Evolutionary conservation across 1,284 basidiomycete species (phyloP).

Genomic region (Mrakiaceae sp.): DNA sequence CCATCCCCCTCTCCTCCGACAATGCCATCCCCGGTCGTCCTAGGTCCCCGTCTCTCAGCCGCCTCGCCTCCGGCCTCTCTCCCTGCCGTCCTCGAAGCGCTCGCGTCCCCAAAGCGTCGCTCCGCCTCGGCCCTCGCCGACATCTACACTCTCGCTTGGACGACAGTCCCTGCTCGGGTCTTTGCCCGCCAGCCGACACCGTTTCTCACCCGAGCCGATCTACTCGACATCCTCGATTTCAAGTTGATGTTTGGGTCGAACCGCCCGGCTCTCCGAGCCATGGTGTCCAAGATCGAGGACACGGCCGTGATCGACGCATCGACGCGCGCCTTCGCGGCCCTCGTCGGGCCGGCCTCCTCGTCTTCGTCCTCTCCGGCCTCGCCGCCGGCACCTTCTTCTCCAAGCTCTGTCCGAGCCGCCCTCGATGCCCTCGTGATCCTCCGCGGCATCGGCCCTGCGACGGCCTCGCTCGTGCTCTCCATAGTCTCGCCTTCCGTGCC

Average conservation of each 20-base stretch:
- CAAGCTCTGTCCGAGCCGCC: neutral
- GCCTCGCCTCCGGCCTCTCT: neutral
- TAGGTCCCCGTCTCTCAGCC: neutral
- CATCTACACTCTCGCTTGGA: neutral
- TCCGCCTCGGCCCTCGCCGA: neutral
- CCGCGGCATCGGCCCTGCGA: conserved; percentile 19
- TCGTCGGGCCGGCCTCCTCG: neutral
- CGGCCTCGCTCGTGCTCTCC: conserved; percentile 15
- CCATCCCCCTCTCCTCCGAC: too few relatives aligned
- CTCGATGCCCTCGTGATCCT: conserved; percentile 2
- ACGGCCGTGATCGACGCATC: neutral
- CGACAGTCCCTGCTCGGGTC: neutral
- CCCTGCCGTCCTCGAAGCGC: neutral
- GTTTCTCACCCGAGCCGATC: conserved; percentile 4
- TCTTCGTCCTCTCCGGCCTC: neutral
- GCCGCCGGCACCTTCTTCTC: too few relatives aligned
- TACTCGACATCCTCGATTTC: conserved; percentile 1
- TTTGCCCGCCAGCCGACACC: neutral
- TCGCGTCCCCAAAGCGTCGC: neutral
- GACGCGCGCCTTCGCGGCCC: neutral
- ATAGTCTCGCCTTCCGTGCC: conserved; percentile 14
- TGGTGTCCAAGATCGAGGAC: neutral
- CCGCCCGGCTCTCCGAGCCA: conserved; percentile 8
- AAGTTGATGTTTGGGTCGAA: conserved; percentile 10
- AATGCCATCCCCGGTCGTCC: too few relatives aligned